These are phyloP conservation scores for Speleostelium caveatum DNA, from an alignment of 78 protist species.

Conservation along the genomic window DNA sequence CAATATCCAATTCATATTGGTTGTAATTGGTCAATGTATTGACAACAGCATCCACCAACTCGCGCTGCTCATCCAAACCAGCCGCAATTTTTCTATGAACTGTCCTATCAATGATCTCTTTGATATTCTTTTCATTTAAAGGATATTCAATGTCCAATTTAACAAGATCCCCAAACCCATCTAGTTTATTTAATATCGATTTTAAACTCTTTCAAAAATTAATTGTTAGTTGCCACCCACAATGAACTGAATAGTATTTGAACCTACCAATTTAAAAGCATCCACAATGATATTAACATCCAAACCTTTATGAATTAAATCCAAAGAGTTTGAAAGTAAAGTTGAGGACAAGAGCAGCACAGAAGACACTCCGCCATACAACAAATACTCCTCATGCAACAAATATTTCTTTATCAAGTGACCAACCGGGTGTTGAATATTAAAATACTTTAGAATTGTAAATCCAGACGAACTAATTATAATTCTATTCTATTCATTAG, in stretches of 20 bases:
- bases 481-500: background rate
- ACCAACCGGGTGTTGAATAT: constrained; percentile 37
- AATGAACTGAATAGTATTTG: background rate
- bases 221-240: too few species aligned
- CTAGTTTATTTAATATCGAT: background rate
- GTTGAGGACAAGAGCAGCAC: background rate
- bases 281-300: constrained; percentile 26
- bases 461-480: constrained; percentile 38
- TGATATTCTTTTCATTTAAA: background rate
- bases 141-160: background rate
- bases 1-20: too few species aligned
- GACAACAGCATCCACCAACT: too few species aligned
- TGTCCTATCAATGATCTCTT: too few species aligned
- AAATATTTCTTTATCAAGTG: constrained; percentile 14
- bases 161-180: background rate
- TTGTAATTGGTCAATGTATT: too few species aligned
- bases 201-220: background rate
- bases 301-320: constrained; percentile 13
- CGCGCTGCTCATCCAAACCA: too few species aligned
- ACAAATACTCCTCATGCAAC: background rate
- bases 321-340: background rate
- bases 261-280: background rate
- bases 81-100: too few species aligned
- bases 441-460: constrained; percentile 15
- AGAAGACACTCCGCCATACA: constrained; percentile 23